These are phyloP conservation scores for Gardenia jasminoides DNA, from an alignment of 257 asterid species.

Conservation along the genomic window DNA sequence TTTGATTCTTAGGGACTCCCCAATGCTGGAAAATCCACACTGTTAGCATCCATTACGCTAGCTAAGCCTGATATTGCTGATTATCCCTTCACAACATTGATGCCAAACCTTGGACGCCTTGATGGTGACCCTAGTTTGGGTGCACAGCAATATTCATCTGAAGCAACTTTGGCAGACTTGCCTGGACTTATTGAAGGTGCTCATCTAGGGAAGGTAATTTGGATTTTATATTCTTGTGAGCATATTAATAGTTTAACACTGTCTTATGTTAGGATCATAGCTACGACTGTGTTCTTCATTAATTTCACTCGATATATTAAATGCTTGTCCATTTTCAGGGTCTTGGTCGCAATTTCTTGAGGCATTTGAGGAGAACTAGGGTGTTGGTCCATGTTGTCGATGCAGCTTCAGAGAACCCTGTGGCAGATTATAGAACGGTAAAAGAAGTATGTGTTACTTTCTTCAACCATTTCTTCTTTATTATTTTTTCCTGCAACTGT, in stretches of 20 bases:
- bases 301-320: background rate
- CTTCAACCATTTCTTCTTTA: background rate
- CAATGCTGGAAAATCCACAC: conserved; percentile 95
- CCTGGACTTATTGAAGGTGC: conserved; percentile 99
- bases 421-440: conserved; percentile 82
- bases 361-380: conserved; percentile 98
- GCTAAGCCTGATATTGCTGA: conserved; percentile 98
- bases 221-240: background rate
- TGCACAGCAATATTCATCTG: conserved; percentile 73
- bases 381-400: conserved; percentile 91
- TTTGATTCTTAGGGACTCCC: conserved; percentile 77
- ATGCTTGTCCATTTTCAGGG: conserved; percentile 46
- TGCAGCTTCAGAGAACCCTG: conserved; percentile 79
- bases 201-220: conserved; percentile 88
- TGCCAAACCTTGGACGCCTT: conserved; percentile 97
- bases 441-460: conserved; percentile 59
- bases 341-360: conserved; percentile 91
- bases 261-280: background rate
- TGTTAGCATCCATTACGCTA: conserved; percentile 78
- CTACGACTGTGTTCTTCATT: background rate
- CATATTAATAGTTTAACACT: background rate
- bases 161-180: conserved; percentile 93
- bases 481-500: background rate
- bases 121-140: conserved; percentile 91
- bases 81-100: conserved; percentile 93